Conservation (phyloP, 2,329 filamentous ascomycete species). For the Aureobasidium zeae region DNA sequence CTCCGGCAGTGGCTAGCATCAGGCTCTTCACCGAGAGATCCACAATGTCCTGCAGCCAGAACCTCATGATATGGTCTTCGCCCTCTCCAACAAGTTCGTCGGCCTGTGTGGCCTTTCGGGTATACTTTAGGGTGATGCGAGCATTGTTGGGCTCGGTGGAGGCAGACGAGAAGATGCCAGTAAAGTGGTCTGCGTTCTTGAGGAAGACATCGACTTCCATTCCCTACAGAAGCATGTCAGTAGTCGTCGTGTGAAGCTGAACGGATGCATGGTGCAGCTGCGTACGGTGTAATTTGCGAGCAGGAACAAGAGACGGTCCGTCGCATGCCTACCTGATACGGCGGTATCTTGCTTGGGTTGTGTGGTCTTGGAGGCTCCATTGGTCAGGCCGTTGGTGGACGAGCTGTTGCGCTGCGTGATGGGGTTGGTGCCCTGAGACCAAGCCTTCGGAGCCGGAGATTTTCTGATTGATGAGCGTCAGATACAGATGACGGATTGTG, state of each 20-base stretch:
- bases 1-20: constrained; percentile 41
- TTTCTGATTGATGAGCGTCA: constrained; percentile 31
- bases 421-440: constrained; percentile 52
- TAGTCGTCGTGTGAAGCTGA: not conserved
- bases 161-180: constrained; percentile 51
- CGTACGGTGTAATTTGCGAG: constrained; percentile 51
- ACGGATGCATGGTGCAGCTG: constrained; percentile 16
- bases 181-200: constrained; percentile 52
- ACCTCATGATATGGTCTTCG: constrained; percentile 46
- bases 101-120: constrained; percentile 39
- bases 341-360: constrained; percentile 34
- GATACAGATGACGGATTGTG: not conserved
- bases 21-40: constrained; percentile 49
- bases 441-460: constrained; percentile 48
- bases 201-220: constrained; percentile 46
- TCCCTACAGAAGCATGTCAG: constrained; percentile 36
- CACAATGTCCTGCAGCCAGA: constrained; percentile 52
- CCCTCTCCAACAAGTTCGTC: constrained; percentile 40
- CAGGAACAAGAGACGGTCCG: constrained; percentile 52
- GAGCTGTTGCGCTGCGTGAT: constrained; percentile 47
- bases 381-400: constrained; percentile 45
- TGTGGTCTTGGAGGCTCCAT: constrained; percentile 24
- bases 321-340: constrained; percentile 48
- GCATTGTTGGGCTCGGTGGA: constrained; percentile 43
- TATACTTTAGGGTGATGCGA: constrained; percentile 57